These are phyloP conservation scores for Misopates orontium DNA, from an alignment of 257 asterid genomes.

Conservation along the genomic window DNA sequence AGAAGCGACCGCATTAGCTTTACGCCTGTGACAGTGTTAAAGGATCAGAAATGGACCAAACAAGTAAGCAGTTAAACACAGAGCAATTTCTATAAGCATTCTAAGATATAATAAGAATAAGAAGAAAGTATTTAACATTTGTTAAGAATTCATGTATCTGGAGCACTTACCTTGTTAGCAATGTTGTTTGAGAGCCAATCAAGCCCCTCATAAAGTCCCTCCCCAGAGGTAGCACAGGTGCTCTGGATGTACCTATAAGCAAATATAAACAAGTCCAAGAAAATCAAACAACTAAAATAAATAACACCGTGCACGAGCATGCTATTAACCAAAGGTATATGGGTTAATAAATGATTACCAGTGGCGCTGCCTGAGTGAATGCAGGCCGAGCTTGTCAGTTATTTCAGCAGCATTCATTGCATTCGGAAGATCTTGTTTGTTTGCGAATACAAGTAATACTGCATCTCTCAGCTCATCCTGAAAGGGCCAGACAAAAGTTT, in stretches of 20 bases:
- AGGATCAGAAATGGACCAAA: not conserved
- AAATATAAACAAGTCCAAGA: not conserved
- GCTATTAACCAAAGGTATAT: not conserved
- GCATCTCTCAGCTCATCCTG: conserved; percentile 90
- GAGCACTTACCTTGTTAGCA: conserved; percentile 67
- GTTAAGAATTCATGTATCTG: no score
- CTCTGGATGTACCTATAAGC: conserved; percentile 83
- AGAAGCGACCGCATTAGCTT: conserved; percentile 35
- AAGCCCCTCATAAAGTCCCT: conserved; percentile 88
- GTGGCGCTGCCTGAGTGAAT: conserved; percentile 91
- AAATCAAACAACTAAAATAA: not conserved
- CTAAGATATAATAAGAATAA: no score
- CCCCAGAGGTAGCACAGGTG: conserved; percentile 93
- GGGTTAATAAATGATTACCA: conserved; percentile 45
- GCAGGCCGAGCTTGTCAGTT: conserved; percentile 89
- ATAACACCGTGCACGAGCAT: not conserved
- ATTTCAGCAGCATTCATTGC: conserved; percentile 95
- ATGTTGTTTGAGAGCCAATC: conserved; percentile 93
- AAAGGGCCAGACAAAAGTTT: conserved; percentile 8
- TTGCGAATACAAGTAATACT: conserved; percentile 83
- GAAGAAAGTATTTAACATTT: no score
- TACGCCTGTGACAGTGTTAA: conserved; percentile 47
- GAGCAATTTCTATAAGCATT: no score
- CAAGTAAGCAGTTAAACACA: no score
- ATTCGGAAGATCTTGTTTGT: conserved; percentile 93